Base-by-base conservation (phyloP, 1,284 basidiomycete genomes). In the Pseudozyma hubeiensis region DNA sequence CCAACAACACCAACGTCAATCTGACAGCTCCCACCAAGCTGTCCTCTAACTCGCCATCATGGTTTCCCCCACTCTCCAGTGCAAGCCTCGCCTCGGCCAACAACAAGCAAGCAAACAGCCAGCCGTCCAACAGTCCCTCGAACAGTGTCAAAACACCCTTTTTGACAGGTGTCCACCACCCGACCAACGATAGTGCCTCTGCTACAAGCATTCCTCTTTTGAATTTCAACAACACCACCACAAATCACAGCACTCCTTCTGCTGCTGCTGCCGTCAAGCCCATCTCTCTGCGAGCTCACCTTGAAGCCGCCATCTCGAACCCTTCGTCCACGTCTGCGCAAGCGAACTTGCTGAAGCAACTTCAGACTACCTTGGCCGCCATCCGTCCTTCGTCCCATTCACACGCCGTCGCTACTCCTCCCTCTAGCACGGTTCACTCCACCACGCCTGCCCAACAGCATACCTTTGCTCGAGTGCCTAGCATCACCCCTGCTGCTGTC, bases 221-320 rank as follows among this genome's bases (percentile, higher is more conserved):
- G 70, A 73, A 73, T 56, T 53, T 45, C 19, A 34, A 17, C 34
- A 51, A 17, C 50, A 44, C 19, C 19, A 9, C 33, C 19, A 33
- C 46, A 17, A n/a, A 5, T n/a, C 34, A 41, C 34, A 53, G 40
- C 33, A 47, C 45, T 30, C 9, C 55, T 30, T 16, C 35, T 37
- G 52, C 46, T 24, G 54, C 37, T 41, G 49, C 58, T 45, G 39
- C 3, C 43, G 24, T 8, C 43, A 19, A 44, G 14, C 60, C 66
- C 37, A 64, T 67, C 53, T 67, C 64, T 50, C 48, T 73, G 53
- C 64, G 70, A 44, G 70, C 70, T 53, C 70, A 66, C 31, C 53
- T 73, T 7, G 70, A 67, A 63, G 70, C 70, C 53, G 70, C 70
- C 60, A 73, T 73, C 60, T 67, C 70, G 56, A 73, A 73, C 37